Percentiles rank a stretch among this genome's conserved stretches.
phyloP scores from a whole-genome alignment of 805 yeast species.

The Hanseniaspora clermontiae region DNA sequence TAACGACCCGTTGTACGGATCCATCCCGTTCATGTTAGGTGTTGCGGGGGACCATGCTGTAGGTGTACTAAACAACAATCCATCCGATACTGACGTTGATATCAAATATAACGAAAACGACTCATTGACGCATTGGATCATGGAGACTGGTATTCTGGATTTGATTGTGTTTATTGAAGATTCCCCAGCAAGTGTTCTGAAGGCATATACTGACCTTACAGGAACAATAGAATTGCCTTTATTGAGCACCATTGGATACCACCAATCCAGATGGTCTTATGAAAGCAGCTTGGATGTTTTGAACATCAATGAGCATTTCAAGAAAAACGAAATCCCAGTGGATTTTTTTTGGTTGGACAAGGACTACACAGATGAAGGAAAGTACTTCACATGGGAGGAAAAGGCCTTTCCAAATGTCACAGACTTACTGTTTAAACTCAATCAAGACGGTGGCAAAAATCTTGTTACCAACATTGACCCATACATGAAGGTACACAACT shows the following conservation, averaged over 20 bases:
- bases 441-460: constrained; percentile 54
- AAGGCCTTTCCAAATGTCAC: constrained; percentile 64
- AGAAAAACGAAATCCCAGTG: constrained; percentile 61
- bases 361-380: constrained; percentile 75
- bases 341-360: constrained; percentile 92
- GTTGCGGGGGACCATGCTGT: constrained; percentile 43
- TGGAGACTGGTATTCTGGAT: constrained; percentile 79
- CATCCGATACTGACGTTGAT: constrained; percentile 87
- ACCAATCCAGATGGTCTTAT: constrained; percentile 97
- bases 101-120: constrained; percentile 28
- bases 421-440: constrained; percentile 52
- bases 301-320: constrained; percentile 58
- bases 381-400: constrained; percentile 84
- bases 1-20: constrained; percentile 84
- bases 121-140: constrained; percentile 75
- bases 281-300: constrained; percentile 76
- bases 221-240: constrained; percentile 69
- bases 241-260: constrained; percentile 72
- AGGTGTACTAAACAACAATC: constrained; percentile 83
- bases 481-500: constrained; percentile 64
- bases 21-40: constrained; percentile 79
- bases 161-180: constrained; percentile 53
- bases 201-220: constrained; percentile 53
- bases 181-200: constrained; percentile 43
- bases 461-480: constrained; percentile 84